Evolutionary conservation across 2,329 filamentous ascomycete genomes (phyloP).

Genomic region (Penicillium sp.): DNA sequence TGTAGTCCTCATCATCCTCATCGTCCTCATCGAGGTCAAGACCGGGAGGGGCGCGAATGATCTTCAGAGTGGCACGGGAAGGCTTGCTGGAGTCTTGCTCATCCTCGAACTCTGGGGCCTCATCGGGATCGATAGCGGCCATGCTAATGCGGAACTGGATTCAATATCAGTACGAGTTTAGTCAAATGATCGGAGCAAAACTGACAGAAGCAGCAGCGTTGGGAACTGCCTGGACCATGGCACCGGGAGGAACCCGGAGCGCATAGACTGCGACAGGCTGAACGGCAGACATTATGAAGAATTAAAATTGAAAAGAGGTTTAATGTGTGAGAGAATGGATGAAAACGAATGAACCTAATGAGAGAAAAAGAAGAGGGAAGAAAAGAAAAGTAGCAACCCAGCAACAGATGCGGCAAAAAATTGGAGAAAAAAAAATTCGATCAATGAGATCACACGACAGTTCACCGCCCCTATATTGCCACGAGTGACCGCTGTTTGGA

Average conservation of each 20-base stretch:
- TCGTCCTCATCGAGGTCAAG: conserved; percentile 59
- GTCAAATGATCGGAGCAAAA: conserved; percentile 23
- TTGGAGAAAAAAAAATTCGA: conserved; percentile 9
- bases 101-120: conserved; percentile 63
- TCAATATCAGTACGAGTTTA: conserved; percentile 7
- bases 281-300: conserved; percentile 44
- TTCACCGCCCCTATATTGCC: conserved; percentile 21
- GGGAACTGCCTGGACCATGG: conserved; percentile 72
- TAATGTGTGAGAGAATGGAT: conserved; percentile 13
- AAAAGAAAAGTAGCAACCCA: conserved; percentile 24
- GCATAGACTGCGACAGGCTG: conserved; percentile 79
- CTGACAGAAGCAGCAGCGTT: conserved; percentile 82
- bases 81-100: conserved; percentile 59
- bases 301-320: conserved; percentile 5
- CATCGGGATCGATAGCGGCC: conserved; percentile 92
- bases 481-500: conserved; percentile 13
- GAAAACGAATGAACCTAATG: conserved; percentile 26
- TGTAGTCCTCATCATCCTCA: conserved; percentile 55
- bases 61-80: conserved; percentile 81
- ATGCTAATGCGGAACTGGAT: conserved; percentile 91
- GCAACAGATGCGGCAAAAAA: conserved; percentile 15
- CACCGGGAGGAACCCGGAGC: conserved; percentile 81
- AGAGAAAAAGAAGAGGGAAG: conserved; percentile 15
- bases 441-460: conserved; percentile 14
- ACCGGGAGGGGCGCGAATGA: conserved; percentile 68